phyloP scores from a whole-genome alignment of 352 stramenopile species.

The Phytophthora ramorum region DNA sequence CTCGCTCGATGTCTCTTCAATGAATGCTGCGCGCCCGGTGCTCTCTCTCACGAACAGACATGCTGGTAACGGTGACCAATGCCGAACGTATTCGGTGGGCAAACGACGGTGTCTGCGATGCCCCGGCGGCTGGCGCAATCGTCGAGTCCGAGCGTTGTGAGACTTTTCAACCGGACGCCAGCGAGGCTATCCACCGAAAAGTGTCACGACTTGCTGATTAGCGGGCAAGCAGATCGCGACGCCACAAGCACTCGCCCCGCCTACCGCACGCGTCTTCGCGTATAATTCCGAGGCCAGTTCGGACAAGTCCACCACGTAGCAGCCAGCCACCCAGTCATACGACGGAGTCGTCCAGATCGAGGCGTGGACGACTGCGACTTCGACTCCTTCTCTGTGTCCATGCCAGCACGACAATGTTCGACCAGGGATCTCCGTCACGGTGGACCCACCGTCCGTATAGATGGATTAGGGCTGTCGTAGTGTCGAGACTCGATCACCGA shows the following conservation, averaged over 20 bases:
- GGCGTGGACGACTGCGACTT: too few species aligned
- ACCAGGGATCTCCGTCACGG: too few species aligned
- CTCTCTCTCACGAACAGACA: slow-evolving; percentile 2
- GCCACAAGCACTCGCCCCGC: background rate
- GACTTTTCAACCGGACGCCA: slow-evolving; percentile 34
- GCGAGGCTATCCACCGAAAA: slow-evolving; percentile 38
- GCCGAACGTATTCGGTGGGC: slow-evolving; percentile 14
- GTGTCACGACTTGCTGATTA: slow-evolving; percentile 5
- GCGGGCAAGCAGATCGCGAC: slow-evolving; percentile 7
- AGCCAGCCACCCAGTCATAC: too few species aligned
- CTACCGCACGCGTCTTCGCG: too few species aligned
- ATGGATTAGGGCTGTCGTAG: slow-evolving; percentile 14
- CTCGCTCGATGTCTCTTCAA: slow-evolving; percentile 10
- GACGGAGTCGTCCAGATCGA: too few species aligned
- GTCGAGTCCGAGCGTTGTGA: slow-evolving; percentile 3
- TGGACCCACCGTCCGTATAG: slow-evolving; percentile 7
- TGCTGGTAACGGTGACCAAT: slow-evolving; percentile 14
- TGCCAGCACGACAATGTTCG: too few species aligned
- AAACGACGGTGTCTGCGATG: too few species aligned
- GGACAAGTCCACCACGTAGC: too few species aligned
- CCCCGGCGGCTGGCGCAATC: slow-evolving; percentile 8
- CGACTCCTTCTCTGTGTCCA: too few species aligned
- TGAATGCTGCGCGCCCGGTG: background rate
- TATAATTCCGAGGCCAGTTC: too few species aligned
- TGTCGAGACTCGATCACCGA: slow-evolving; percentile 31